Evolutionary conservation across 1,284 basidiomycete species (phyloP), one percentile per base, ranked within the genome.

Genomic region (Rhodotorula sp.): DNA sequence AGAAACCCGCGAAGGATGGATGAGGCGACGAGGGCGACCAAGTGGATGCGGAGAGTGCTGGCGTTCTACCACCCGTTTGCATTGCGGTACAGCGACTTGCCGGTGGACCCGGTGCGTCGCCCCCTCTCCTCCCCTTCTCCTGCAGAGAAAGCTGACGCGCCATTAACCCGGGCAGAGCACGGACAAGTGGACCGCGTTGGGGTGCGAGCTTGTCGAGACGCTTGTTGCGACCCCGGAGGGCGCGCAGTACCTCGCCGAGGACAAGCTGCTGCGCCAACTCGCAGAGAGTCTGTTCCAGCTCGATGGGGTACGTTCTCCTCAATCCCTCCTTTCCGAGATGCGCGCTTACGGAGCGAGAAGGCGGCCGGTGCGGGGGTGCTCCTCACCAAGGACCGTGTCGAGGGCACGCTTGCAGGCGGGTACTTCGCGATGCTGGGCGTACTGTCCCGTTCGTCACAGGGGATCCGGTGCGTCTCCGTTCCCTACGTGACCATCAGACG

Each of bases 361-460:
- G 7, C 60, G 6, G 12, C 7, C 39, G 39, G 39, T 39, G 19
- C 39, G 32, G 91, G 95, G 77, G 89, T 91, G 0, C 86, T 98
- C 64, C 92, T 99, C 78, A 94, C 94, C 7, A 90, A 90, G 79
- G 87, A 88, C 76, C 86, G 92, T 21, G 86, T 98, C 69, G 86
- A 90, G 60, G 89, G 90, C 50, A 96, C 94, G 0, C 82, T 99
- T 72, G 91, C 92, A 0, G 90, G 88, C 77, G 96, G 95, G 0
- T 99, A 99, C 81, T 89, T 99, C 74, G 94, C 97, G 80, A 94
- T 99, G 90, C 85, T 99, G 3, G 95, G 95, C 6, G 89, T 88
- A 1, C 84, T 99, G 55, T 96, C 92, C 82, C 92, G 90, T 78
- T 87, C 90, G 72, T 86, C 88, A 41, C 92, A 97, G 64, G 97